A percentile compares a stretch with the other conserved stretches of the same genome.
phyloP scores from a whole-genome alignment of 2,329 filamentous ascomycete species.

The Neonectria ditissima region DNA sequence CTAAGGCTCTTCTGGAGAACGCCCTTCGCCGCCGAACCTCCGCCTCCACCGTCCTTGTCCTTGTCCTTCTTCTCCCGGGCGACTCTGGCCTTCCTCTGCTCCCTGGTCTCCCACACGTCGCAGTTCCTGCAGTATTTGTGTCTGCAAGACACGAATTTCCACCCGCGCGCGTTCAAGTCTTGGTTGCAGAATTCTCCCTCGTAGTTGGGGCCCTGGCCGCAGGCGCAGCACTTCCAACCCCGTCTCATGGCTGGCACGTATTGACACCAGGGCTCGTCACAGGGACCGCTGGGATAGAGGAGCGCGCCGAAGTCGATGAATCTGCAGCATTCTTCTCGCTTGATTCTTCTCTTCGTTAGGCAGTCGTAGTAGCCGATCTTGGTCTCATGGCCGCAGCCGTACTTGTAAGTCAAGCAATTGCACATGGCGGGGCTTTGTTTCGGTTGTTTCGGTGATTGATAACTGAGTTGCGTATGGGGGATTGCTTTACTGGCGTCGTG shows the following conservation, averaged over 20 bases:
- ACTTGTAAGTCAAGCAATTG: constrained; percentile 32
- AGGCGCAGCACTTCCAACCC: constrained; percentile 40
- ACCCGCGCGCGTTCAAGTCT: constrained; percentile 30
- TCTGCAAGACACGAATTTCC: constrained; percentile 28
- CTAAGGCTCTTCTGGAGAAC: constrained; percentile 14
- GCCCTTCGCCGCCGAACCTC: not conserved
- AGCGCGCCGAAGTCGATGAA: constrained; percentile 31
- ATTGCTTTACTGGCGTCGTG: not conserved
- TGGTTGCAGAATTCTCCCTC: constrained; percentile 27
- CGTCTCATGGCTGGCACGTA: constrained; percentile 31
- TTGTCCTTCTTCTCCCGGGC: constrained; percentile 1
- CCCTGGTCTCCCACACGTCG: constrained; percentile 22
- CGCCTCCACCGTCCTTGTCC: not conserved
- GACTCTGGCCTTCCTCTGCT: not conserved
- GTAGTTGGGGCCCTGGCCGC: constrained; percentile 37
- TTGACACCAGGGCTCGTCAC: constrained; percentile 23
- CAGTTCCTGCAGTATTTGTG: constrained; percentile 32
- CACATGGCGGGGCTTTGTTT: constrained; percentile 31
- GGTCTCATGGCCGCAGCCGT: constrained; percentile 37
- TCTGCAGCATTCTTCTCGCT: constrained; percentile 35
- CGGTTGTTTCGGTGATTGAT: not conserved
- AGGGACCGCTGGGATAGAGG: constrained; percentile 7
- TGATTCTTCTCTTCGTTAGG: constrained; percentile 30
- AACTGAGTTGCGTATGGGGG: not conserved
- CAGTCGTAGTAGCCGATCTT: constrained; percentile 36